Base-by-base conservation (phyloP, 1,139 yeast species). In the Scheffersomyces cryptocercus region DNA sequence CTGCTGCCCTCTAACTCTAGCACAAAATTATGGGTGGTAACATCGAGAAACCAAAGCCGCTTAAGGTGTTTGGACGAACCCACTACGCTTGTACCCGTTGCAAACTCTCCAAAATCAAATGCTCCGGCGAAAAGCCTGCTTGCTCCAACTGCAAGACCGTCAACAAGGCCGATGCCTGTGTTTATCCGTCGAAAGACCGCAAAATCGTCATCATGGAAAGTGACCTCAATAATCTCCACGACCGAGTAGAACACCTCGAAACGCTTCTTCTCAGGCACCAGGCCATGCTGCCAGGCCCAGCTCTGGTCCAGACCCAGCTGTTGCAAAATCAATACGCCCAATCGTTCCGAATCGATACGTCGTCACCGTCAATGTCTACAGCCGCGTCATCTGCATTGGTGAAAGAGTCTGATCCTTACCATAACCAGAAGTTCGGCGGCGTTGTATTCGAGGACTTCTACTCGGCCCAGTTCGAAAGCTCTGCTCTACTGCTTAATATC, bases 161-260 rank as follows among this genome's bases (percentile, higher is more conserved):
- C 36, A 61, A 61, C 34, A 68, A 67, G 44, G 65, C 61, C 9
- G 62, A 58, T 36, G 67, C 56, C 7, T 80, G 84, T 50, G 58
- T 62, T 3, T 80, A 79, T 49, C 81, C 82, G 1, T 62, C 65
- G 31, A 68, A 75, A 39, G 81, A 78, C 54, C 61, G 83, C 29
- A 75, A 77, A 53, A 73, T 79, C 31, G 75, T 77, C 38, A 68
- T 79, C 28, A 67, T 75, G 70, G 82, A 77, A 58, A 70, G 78
- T 43, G 82, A 78, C 38, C 58, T 78, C 46, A 63, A 73, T 42
- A 61, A 63, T 37, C 59, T 79, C 24, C 75, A 76, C 49, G 68
- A 65, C 34, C 61, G 71, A 28, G 68, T 77, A n/a, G 62, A 59
- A 37, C 57, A 59, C 28, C 59, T 75, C 41, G 79, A 76, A 14